Evolutionary conservation across 2,329 filamentous ascomycete genomes (phyloP), one percentile per base, ranked within the genome.

Genomic region (Beauveria asiatica): DNA sequence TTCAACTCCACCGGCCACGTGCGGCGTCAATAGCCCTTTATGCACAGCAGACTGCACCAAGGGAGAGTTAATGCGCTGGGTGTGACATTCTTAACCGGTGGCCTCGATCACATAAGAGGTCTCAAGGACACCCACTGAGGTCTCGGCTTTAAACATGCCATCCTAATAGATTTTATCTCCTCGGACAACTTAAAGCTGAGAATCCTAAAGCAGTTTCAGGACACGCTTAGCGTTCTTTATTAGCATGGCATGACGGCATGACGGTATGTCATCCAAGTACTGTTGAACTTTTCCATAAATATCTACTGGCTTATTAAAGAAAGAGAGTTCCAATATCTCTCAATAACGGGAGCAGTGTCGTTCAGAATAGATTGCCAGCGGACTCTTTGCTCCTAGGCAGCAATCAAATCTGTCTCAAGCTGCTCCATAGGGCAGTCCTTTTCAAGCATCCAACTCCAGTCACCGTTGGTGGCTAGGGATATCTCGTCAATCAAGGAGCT

Each of bases 381-480:
- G 4, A 61, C 54, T 5, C 54, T 10, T 19, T 39, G 30, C 27
- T 52, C 48, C 39, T 46, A 30, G 7, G 53, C 59, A 4, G 54
- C 53, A 6, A 9, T 17, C 11, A 61, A 9, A 19, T 61, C 59
- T 1, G 25, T 48, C 27, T 39, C 59, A 10, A 61, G 59, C 48
- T 61, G 59, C 23, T 61, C 53, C 3, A 42, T 16, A 3, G 27
- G 41, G 8, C 37, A 37, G 9, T 57, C 54, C n/a, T 30, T 57
- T 16, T 61, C 59, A 16, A 57, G 16, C 59, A 61, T 53, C 59
- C 59, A 61, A 30, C 46, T 53, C 59, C 59, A 61, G 27, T 61
- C 59, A 11, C 59, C 59, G 41, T 41, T n/a, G 11, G 54, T 61
- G 11, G 59, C 59, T 2, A 17, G 6, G 2, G 59, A 57, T 0